Base-by-base conservation (phyloP, 2,329 filamentous ascomycete genomes). In the Teratosphaeria zuluensis region DNA sequence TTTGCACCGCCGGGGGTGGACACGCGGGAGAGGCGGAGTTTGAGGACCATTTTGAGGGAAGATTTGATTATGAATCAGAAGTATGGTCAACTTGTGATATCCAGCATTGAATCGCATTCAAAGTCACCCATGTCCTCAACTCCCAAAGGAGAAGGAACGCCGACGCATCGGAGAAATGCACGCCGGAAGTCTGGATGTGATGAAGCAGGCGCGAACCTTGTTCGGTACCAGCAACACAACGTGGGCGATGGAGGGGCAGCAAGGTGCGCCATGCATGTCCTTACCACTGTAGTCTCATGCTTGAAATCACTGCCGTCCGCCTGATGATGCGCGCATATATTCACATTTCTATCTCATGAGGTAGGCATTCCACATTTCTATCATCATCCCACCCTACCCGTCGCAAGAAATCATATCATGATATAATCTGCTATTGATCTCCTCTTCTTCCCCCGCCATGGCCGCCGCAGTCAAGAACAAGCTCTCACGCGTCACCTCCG, bases 11-110 rank as follows among this genome's bases (percentile, higher is more conserved):
- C 62, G 31, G 69, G 69, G n/a, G 67, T 68, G 72, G 92, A 91
- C 74, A 97, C 96, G 74, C 94, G 92, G 68, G 94, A 89, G 67
- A 99, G 85, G 60, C 94, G 88, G 74, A 99, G 94, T 74, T 89
- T 89, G 70, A 99, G 82, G 62, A 97, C 92, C 94, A 99, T 82
- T 61, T 21, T 55, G 54, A 6, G 30, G 31, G 21, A n/a, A 16
- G 2, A 42, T 14, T 5, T 12, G 12, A 16, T 14, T 16, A 42
- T 5, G 11, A 16, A 42, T 2, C 14, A 9, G 33, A 11, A 14
- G 14, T 33, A 33, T 33, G n/a, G n/a, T n/a, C n/a, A n/a, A n/a
- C n/a, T n/a, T n/a, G n/a, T n/a, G n/a, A n/a, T n/a, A n/a, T n/a
- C n/a, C n/a, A n/a, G 33, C 14, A 38, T 16, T 42, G n/a, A 19